Evolutionary conservation across 2,329 filamentous ascomycete species (phyloP).

Genomic region (Ophiosphaerella narmari): DNA sequence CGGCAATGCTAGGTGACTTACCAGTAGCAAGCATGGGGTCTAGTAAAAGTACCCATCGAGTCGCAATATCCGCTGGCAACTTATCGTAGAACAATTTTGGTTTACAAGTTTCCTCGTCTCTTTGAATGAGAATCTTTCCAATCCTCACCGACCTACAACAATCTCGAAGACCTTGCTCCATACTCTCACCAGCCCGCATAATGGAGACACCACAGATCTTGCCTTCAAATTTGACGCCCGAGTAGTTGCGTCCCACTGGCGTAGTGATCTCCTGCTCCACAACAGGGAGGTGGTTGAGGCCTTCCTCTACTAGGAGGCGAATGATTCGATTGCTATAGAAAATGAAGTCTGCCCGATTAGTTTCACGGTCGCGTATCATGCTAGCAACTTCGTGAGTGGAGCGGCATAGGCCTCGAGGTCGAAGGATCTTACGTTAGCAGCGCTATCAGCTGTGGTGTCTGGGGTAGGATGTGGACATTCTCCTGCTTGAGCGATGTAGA

Average conservation of each 20-base stretch:
- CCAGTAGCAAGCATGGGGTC: constrained; percentile 99
- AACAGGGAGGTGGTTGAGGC: constrained; percentile 92
- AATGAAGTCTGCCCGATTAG: constrained; percentile 93
- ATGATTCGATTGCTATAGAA: constrained; percentile 99
- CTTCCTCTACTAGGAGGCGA: constrained; percentile 93
- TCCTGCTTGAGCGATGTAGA: constrained; percentile 80
- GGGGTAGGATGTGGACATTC: constrained; percentile 87
- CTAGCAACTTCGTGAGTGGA: constrained; percentile 52
- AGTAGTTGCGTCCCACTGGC: constrained; percentile 84
- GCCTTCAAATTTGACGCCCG: constrained; percentile 91
- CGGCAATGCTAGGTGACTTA: constrained; percentile 46
- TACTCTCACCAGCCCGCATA: constrained; percentile 96
- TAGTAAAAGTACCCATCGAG: constrained; percentile 89
- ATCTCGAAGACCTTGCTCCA: constrained; percentile 95
- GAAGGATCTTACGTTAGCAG: constrained; percentile 81
- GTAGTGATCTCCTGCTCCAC: constrained; percentile 88
- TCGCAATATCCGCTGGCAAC: constrained; percentile 87
- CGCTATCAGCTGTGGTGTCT: constrained; percentile 96
- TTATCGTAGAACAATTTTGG: constrained; percentile 98
- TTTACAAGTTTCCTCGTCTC: constrained; percentile 90
- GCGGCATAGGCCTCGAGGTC: neutral
- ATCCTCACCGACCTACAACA: constrained; percentile 98
- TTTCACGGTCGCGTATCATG: constrained; percentile 92
- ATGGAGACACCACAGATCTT: constrained; percentile 99
- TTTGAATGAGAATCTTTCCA: constrained; percentile 96